These are phyloP conservation scores for Acorus gramineus DNA, from an alignment of 106 monocot genomes.

Conservation along the genomic window DNA sequence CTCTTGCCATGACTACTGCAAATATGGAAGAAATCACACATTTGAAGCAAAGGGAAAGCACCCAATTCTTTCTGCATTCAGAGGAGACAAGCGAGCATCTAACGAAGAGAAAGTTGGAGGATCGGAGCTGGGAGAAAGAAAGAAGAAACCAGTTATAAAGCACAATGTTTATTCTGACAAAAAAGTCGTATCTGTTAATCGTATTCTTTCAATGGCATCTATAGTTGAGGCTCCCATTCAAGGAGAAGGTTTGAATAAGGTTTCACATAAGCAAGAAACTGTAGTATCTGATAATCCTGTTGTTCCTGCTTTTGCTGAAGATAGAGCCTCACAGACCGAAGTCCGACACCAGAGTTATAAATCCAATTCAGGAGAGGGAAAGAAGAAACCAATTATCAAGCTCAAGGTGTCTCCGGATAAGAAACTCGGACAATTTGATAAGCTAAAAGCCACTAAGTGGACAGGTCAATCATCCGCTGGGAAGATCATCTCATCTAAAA, in stretches of 20 bases:
- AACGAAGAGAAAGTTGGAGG: constrained; percentile 7
- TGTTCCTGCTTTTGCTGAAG: background rate
- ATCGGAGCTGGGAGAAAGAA: constrained; percentile 4
- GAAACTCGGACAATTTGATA: constrained; percentile 1
- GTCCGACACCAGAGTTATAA: background rate
- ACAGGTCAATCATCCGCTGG: constrained; percentile 1
- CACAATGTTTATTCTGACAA: background rate
- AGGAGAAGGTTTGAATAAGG: constrained; percentile 10
- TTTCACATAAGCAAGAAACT: background rate
- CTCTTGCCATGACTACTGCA: constrained; percentile 78
- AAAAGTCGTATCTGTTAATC: no score
- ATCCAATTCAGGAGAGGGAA: constrained; percentile 3
- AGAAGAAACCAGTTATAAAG: constrained; percentile 10
- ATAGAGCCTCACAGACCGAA: constrained; percentile 7
- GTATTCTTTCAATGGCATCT: no score
- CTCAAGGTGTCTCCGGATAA: constrained; percentile 12
- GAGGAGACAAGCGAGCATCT: background rate
- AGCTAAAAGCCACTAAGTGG: constrained; percentile 3
- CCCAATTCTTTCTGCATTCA: constrained; percentile 5
- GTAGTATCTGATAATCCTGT: background rate
- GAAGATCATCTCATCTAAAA: constrained; percentile 7
- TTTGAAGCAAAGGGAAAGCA: constrained; percentile 25
- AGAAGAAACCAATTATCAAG: constrained; percentile 11
- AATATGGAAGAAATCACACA: constrained; percentile 44
- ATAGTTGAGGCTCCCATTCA: no score